Percentiles rank a stretch among this genome's conserved stretches.
These are phyloP conservation scores for Ophiostoma piceae DNA, from an alignment of 2,329 filamentous ascomycete species.

Conservation along the genomic window DNA sequence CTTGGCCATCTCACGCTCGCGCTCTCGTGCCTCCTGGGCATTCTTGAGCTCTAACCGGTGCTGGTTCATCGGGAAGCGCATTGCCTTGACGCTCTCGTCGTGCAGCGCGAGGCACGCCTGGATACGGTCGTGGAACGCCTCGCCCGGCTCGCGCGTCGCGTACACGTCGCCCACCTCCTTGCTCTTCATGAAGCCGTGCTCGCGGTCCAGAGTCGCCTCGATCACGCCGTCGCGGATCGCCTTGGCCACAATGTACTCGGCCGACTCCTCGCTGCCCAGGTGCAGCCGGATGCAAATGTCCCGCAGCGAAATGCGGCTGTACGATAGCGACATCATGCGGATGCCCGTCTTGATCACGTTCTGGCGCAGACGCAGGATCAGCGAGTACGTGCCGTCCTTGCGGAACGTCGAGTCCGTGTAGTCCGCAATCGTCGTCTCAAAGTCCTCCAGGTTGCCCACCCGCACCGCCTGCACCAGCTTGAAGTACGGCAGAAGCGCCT, in stretches of 20 bases:
- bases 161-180: conserved; percentile 96
- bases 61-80: conserved; percentile 99
- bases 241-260: conserved; percentile 98
- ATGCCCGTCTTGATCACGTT: conserved; percentile 99
- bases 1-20: conserved; percentile 94
- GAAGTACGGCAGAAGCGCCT: conserved; percentile 86
- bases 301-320: conserved; percentile 91
- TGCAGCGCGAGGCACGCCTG: conserved; percentile 84
- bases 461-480: conserved; percentile 90
- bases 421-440: conserved; percentile 77
- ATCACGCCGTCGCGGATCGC: conserved; percentile 97
- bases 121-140: conserved; percentile 97
- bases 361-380: conserved; percentile 89
- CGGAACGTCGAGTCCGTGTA: conserved; percentile 75
- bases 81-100: conserved; percentile 98
- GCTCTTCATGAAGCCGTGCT: conserved; percentile 97
- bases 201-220: conserved; percentile 87
- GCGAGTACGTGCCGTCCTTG: conserved; percentile 88
- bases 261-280: conserved; percentile 90
- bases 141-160: conserved; percentile 87
- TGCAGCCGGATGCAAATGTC: conserved; percentile 96
- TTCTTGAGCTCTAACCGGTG: conserved; percentile 96
- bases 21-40: conserved; percentile 93
- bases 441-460: conserved; percentile 91
- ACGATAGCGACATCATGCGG: conserved; percentile 97